These are phyloP conservation scores for Candida taoyuanica DNA, from an alignment of 805 yeast genomes.

Conservation along the genomic window DNA sequence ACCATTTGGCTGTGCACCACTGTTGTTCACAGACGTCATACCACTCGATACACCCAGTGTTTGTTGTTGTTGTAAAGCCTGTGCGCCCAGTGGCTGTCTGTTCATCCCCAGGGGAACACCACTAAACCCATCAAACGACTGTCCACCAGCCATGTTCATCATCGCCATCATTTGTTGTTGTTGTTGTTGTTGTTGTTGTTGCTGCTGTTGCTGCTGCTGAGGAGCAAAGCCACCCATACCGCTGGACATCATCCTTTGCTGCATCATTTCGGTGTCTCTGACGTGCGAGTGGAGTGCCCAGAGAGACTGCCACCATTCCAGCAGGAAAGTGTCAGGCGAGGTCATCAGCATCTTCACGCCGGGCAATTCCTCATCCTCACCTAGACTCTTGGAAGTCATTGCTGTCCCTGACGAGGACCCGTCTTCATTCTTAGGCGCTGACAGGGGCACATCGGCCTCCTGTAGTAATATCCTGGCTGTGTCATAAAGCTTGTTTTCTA, in stretches of 20 bases:
- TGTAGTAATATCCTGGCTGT: slow-evolving; percentile 44
- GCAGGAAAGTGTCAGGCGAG: slow-evolving; percentile 41
- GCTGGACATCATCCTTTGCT: slow-evolving; percentile 9
- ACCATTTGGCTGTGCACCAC: background rate
- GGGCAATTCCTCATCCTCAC: slow-evolving; percentile 22
- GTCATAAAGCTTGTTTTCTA: slow-evolving; percentile 43
- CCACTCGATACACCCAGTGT: no score
- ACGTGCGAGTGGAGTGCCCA: slow-evolving; percentile 47
- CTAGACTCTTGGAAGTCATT: slow-evolving; percentile 6
- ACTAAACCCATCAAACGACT: no score
- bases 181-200: no score
- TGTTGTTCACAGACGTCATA: background rate
- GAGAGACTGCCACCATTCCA: slow-evolving; percentile 55
- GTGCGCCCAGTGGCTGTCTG: background rate
- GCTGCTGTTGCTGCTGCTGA: no score
- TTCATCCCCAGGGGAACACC: no score
- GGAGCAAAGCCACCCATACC: no score
- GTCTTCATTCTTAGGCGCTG: slow-evolving; percentile 16
- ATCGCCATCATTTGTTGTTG: background rate
- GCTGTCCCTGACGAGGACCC: background rate
- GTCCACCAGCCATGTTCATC: no score
- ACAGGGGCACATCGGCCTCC: slow-evolving; percentile 40
- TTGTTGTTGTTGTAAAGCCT: background rate
- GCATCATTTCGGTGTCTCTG: slow-evolving; percentile 29
- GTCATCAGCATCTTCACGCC: slow-evolving; percentile 38